Evolutionary conservation across 371 early-diverging fungal genomes (phyloP), one percentile per base, ranked within the genome.

Genomic region (Rhizopus arrhizus): DNA sequence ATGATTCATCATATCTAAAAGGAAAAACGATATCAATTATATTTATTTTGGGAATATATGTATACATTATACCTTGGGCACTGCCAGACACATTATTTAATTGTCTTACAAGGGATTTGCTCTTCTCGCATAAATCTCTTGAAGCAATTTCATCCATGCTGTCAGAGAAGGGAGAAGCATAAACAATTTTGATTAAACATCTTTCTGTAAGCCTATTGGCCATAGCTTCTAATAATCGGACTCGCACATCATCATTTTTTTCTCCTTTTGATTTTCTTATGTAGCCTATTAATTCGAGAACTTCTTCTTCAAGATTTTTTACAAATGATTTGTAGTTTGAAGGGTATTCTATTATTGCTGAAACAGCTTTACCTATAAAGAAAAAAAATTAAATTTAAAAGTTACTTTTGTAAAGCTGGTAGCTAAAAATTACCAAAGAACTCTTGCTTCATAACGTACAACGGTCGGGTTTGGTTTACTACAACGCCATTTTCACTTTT

Each of bases 401-500:
- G 49, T 34, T 57, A 38, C 49, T 48, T 47, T 57, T 57, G 49
- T 48, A 47, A 46, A 47, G 46, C 46, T 57, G 46, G 57, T 48
- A 57, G 49, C 46, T 47, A 33, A 48, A 57, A 36, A 46, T 57
- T 57, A 57, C 57, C 57, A 47, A 57, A 36, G 31, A 48, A 46
- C 35, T 10, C 48, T 57, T 57, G 34, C 38, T 57, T 57, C 49
- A 57, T 57, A 48, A 57, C 47, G 49, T 57, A 57, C 45, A 55
- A 8, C 55, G 40, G n/a, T 55, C 55, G 55, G 43, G 11, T 41
- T 38, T 35, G 48, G 35, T 57, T 57, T 34, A 5, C 45, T 36
- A 36, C 55, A 55, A 4, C 43, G 16, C 22, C 22, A 56, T 36
- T 50, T 50, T 58, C 40, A 7, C 50, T 51, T 58, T 41, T 49